These are phyloP conservation scores for Mycocentrospora acerina DNA, from an alignment of 2,329 filamentous ascomycete genomes.

Conservation along the genomic window DNA sequence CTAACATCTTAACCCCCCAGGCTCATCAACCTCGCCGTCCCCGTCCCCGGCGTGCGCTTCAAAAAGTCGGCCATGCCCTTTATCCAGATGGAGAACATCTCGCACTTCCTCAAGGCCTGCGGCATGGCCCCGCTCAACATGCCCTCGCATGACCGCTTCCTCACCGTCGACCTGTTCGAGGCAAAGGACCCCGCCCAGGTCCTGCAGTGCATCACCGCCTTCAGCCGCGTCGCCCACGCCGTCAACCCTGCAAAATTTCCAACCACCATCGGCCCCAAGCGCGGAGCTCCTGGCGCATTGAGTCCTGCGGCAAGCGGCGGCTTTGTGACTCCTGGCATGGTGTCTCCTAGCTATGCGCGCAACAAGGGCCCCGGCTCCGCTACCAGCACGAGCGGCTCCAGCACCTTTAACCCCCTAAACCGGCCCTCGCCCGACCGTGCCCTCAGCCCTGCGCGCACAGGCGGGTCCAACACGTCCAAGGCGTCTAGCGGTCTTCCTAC, in stretches of 20 bases:
- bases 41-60: constrained; percentile 79
- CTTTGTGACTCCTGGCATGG: constrained; percentile 24
- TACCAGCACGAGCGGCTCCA: constrained; percentile 44
- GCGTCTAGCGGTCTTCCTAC: constrained; percentile 51
- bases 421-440: constrained; percentile 35
- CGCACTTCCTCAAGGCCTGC: constrained; percentile 88
- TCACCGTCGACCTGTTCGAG: constrained; percentile 96
- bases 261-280: constrained; percentile 72
- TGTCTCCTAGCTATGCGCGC: constrained; percentile 32
- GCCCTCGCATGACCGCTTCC: constrained; percentile 90
- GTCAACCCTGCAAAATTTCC: constrained; percentile 75
- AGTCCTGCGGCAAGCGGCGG: constrained; percentile 22
- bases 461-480: constrained; percentile 61
- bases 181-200: constrained; percentile 95
- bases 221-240: constrained; percentile 80
- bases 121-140: constrained; percentile 82
- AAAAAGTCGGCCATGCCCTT: constrained; percentile 95
- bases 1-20: constrained; percentile 52
- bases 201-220: constrained; percentile 85
- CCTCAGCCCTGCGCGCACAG: constrained; percentile 51
- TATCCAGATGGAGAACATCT: constrained; percentile 99
- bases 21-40: constrained; percentile 77
- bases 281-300: constrained; percentile 50
- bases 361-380: constrained; percentile 51
- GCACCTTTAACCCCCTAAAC: constrained; percentile 48